Evolutionary conservation across 2,329 filamentous ascomycete genomes (phyloP).

Genomic region (Pestalotiopsis sp.): DNA sequence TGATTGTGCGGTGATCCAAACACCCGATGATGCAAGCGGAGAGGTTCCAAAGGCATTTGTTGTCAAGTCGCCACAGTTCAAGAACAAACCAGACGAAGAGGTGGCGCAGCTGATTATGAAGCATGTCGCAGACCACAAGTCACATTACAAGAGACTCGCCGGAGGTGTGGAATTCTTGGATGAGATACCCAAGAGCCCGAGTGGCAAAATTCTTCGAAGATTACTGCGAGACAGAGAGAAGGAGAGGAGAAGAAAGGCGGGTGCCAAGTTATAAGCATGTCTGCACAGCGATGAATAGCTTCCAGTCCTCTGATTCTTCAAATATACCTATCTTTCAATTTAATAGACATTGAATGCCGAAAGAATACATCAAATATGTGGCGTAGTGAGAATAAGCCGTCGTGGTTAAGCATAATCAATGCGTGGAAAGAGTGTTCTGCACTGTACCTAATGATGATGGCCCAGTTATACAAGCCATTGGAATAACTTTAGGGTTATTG

Average conservation of each 20-base stretch:
- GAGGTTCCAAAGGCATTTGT: conserved; percentile 71
- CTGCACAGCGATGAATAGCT: no score
- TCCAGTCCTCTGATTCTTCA: no score
- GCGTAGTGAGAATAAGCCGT: no score
- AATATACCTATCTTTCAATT: no score
- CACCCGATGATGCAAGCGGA: conserved; percentile 63
- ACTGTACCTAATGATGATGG: no score
- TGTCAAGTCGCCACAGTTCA: conserved; percentile 51
- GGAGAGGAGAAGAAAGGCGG: conserved; percentile 60
- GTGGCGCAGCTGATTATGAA: conserved; percentile 46
- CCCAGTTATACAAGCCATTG: no score
- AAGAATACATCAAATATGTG: no score
- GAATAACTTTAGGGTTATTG: no score
- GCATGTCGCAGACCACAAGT: conserved; percentile 59
- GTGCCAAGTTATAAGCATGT: conserved; percentile 58
- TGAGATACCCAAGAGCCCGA: conserved; percentile 64
- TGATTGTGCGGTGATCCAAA: conserved; percentile 77
- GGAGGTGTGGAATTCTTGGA: conserved; percentile 57
- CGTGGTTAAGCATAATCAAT: no score
- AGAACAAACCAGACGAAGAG: conserved; percentile 36
- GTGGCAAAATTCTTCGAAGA: conserved; percentile 66
- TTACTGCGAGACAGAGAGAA: conserved; percentile 69
- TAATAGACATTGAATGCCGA: no score
- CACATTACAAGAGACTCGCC: conserved; percentile 60
- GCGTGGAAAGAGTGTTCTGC: no score